Conservation (phyloP, 2,329 filamentous ascomycete species). For the Paramyrothecium sp. region DNA sequence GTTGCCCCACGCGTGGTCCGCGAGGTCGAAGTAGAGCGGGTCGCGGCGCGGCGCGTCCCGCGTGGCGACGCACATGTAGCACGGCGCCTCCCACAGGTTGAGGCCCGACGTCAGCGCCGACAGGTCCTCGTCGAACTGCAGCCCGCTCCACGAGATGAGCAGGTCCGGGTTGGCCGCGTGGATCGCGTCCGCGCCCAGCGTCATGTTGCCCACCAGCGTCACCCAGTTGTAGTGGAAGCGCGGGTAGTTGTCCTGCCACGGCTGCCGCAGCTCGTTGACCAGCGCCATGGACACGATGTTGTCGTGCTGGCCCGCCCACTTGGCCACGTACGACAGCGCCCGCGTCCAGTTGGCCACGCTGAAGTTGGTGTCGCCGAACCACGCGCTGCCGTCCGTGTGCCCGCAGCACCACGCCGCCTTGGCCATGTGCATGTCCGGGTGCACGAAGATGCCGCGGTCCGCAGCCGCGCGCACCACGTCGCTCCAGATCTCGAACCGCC, state of each 20-base stretch:
- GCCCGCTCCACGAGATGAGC: constrained; percentile 55
- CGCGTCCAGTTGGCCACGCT: constrained; percentile 52
- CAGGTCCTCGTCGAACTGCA: constrained; percentile 43
- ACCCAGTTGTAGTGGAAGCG: constrained; percentile 49
- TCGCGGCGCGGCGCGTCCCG: constrained; percentile 10
- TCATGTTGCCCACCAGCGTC: constrained; percentile 49
- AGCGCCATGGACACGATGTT: constrained; percentile 15
- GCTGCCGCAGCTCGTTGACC: constrained; percentile 14
- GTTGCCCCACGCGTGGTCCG: constrained; percentile 42
- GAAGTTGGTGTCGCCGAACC: constrained; percentile 57
- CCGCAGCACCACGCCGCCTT: constrained; percentile 45
- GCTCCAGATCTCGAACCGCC: constrained; percentile 15
- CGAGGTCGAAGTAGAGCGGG: constrained; percentile 44
- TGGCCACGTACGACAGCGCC: constrained; percentile 49
- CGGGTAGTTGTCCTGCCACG: constrained; percentile 23
- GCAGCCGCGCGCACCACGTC: constrained; percentile 9
- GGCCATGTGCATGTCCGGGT: constrained; percentile 38
- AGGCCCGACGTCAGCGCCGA: constrained; percentile 11
- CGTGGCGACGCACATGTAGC: constrained; percentile 15
- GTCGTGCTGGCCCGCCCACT: constrained; percentile 36
- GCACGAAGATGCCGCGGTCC: constrained; percentile 33
- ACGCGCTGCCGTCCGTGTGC: constrained; percentile 48
- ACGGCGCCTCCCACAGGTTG: constrained; percentile 11
- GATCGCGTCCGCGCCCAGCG: constrained; percentile 45
- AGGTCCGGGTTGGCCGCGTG: constrained; percentile 48